Evolutionary conservation across 306 rosid genomes (phyloP), one percentile per base, ranked within the genome.

Genomic region (Acacia confusa): DNA sequence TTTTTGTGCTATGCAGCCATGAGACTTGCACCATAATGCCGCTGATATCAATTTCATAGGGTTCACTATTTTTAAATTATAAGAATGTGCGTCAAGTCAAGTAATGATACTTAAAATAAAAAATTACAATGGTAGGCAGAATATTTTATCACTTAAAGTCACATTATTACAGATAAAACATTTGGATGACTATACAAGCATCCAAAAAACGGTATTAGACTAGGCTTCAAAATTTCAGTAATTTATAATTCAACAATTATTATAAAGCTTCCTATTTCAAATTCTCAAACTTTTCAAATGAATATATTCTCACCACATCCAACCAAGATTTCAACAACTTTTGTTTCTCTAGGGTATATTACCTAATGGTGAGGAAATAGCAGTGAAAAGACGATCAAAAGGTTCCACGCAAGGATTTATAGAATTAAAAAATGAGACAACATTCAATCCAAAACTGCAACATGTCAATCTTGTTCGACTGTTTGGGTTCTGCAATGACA

Each of bases 301-400:
- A 55, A 8, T n/a, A n/a, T n/a, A 2, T 55, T 2, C 1, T 55
- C 9, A 8, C 63, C 13, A 55, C 27, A 55, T 61, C 16, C 19
- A 2, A 2, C 32, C 68, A 61, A 27, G 19, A 55, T n/a, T 55
- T n/a, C 16, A 16, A 27, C 27, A 25, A 34, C 25, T 50, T 20
- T 19, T 45, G 30, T 79, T 61, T 53, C 65, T 64, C 2, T 32
- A 82, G 88, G 92, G 87, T 6, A 69, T 78, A 36, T 48, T 86
- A 40, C 61, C 84, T 24, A 28, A 81, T 80, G 86, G 87, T n/a
- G 63, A 72, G 38, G 88, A 87, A 81, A 73, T 85, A 48, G 90
- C 92, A 0, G 88, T 87, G 22, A 91, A 88, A 68, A 84, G 82
- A 27, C 84, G 89, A 53, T 91, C 94, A 9, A 78, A 79, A 76